These are phyloP conservation scores for Microglena sp. DNA, from an alignment of 139 green algal species.

Conservation along the genomic window DNA sequence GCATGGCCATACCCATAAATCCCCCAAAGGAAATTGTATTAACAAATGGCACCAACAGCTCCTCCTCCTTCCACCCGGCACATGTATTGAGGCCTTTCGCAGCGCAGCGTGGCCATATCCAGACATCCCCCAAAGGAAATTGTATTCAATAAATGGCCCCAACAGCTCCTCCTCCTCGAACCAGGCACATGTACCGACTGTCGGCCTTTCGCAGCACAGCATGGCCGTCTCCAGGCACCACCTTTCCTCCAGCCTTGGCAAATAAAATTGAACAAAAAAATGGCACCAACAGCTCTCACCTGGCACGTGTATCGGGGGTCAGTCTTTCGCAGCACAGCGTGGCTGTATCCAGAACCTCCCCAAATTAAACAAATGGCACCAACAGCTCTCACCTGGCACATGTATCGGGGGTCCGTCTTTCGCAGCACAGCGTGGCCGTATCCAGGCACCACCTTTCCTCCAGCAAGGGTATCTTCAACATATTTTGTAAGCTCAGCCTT, in stretches of 20 bases:
- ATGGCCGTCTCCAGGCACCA: conserved; percentile 95
- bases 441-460: conserved; percentile 90
- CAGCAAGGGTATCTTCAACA: conserved; percentile 80
- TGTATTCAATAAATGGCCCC: too few species aligned
- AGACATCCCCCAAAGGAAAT: conserved; percentile 89
- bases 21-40: too few species aligned
- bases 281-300: too few species aligned
- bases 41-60: too few species aligned
- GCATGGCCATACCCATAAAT: too few species aligned
- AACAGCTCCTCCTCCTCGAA: conserved; percentile 9
- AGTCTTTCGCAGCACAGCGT: conserved; percentile 95
- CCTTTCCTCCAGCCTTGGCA: conserved; percentile 87
- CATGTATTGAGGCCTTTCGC: too few species aligned
- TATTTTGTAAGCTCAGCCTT: conserved; percentile 83
- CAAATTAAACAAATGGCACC: too few species aligned
- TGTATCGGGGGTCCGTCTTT: conserved; percentile 95
- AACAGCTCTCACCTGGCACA: conserved; percentile 51
- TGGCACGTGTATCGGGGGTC: conserved; percentile 93
- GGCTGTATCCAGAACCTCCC: conserved; percentile 94
- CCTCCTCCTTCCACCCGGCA: too few species aligned
- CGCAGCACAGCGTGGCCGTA: conserved; percentile 96
- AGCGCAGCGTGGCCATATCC: conserved; percentile 97
- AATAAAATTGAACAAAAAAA: too few species aligned
- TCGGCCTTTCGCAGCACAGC: conserved; percentile 96
- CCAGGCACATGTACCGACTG: conserved; percentile 88